Percentiles rank a stretch among this genome's conserved stretches.
Evolutionary conservation across 2,329 filamentous ascomycete genomes (phyloP).

Genomic region (Didymella pomorum): DNA sequence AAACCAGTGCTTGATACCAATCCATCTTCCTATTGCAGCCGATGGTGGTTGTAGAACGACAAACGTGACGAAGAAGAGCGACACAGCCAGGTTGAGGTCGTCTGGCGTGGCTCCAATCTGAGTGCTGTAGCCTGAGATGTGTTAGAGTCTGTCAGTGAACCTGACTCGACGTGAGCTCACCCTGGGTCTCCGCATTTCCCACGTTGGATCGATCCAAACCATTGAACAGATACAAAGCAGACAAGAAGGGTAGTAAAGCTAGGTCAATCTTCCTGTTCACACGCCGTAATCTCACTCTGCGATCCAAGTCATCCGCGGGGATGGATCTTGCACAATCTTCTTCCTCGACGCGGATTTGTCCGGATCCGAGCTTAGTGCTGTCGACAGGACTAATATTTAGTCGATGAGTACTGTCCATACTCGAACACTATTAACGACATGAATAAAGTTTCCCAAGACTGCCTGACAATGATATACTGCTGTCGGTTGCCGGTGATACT

Average conservation of each 20-base stretch:
- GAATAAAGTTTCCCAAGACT: background rate
- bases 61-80: constrained; percentile 38
- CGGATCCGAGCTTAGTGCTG: background rate
- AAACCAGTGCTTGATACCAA: constrained; percentile 33
- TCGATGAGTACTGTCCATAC: background rate
- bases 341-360: background rate
- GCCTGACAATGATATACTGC: background rate
- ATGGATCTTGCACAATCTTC: background rate
- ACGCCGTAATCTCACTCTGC: background rate
- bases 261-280: constrained; percentile 25
- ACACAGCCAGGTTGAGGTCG: constrained; percentile 36
- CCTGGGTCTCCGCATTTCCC: constrained; percentile 40
- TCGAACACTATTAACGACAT: background rate
- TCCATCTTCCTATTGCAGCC: constrained; percentile 31
- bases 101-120: constrained; percentile 33
- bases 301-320: background rate
- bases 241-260: constrained; percentile 32
- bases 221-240: constrained; percentile 35
- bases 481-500: background rate
- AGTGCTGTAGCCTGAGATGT: constrained; percentile 28
- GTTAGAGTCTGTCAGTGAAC: background rate
- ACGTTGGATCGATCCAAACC: constrained; percentile 37
- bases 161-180: constrained; percentile 14
- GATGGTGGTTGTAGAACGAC: constrained; percentile 35
- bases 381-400: background rate